phyloP scores from a whole-genome alignment of 169 alveolate species.

The Miamiensis avidus region DNA sequence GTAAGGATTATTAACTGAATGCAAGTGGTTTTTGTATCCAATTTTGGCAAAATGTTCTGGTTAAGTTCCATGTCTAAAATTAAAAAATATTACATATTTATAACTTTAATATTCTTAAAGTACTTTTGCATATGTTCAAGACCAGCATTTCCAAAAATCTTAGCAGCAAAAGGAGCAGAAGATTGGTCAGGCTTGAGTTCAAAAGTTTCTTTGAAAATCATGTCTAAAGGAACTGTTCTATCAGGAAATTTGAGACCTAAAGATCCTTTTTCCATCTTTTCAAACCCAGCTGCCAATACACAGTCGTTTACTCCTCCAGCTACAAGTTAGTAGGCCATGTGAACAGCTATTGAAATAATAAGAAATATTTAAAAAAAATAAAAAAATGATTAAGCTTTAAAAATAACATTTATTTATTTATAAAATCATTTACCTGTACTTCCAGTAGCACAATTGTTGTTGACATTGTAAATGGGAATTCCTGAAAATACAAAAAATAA shows the following conservation, averaged over 20 bases:
- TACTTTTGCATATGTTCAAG: constrained; percentile 74
- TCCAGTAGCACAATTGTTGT: constrained; percentile 83
- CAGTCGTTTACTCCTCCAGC: constrained; percentile 61
- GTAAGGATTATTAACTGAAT: constrained; percentile 78
- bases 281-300: constrained; percentile 76
- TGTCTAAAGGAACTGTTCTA: constrained; percentile 68
- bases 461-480: constrained; percentile 76
- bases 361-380: no score
- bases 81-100: not conserved
- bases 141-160: constrained; percentile 81
- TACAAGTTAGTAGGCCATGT: constrained; percentile 51
- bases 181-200: constrained; percentile 41
- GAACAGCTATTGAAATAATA: constrained; percentile 45
- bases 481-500: constrained; percentile 11
- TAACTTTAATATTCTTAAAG: not conserved
- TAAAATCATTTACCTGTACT: constrained; percentile 29
- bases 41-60: constrained; percentile 72
- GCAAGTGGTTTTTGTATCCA: constrained; percentile 76
- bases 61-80: constrained; percentile 56
- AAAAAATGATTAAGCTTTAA: no score
- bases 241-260: constrained; percentile 61
- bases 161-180: constrained; percentile 73
- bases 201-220: constrained; percentile 34
- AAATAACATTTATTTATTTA: no score
- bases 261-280: constrained; percentile 79